Evolutionary conservation across 495 filamentous ascomycete species (phyloP), one percentile per base, ranked within the genome.

Genomic region (Hypoxylon lienhwacheense): DNA sequence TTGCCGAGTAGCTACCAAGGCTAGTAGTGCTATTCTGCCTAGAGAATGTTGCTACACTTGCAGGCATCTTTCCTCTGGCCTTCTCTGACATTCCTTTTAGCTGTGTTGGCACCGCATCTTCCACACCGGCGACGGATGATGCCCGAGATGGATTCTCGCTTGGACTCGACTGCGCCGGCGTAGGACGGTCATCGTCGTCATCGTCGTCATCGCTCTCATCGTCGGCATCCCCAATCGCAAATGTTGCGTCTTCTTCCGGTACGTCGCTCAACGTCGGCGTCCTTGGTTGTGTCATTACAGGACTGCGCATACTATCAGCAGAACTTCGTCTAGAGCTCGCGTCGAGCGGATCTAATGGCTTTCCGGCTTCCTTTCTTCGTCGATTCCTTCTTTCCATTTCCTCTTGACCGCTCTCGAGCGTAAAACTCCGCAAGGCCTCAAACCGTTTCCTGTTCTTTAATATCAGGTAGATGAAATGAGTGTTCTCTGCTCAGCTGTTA

Each of bases 71-170:
- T 5, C 93, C 93, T 39, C 93, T 77, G 19, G 93, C 95, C 65
- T 97, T 99, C 69, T 99, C 93, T 7, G 92, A 96, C 90, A 97
- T 99, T 37, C 90, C 92, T 37, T 90, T 82, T n/a, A 95, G 66
- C 61, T 97, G 92, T 25, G 85, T 74, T n/a, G 91, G 89, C 7
- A 96, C 81, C 17, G 87, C 85, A 61, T 93, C 89, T 48, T 95
- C 93, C 1, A 81, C 71, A 0, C 83, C 90, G 11, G 88, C 85
- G 11, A 86, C 70, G 0, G 90, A 95, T 4, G 85, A 83, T 12
- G 85, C 80, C 11, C 82, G 79, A 4, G 90, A 93, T 12, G 78
- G 81, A 25, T 82, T 83, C 32, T 82, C 76, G 4, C 87, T 91
- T 3, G 85, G 81, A 8, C 85, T 86, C 4, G 87, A 88, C 15